Evolutionary conservation across 495 filamentous ascomycete genomes (phyloP).

Genomic region (Aspergillus cavernicola): DNA sequence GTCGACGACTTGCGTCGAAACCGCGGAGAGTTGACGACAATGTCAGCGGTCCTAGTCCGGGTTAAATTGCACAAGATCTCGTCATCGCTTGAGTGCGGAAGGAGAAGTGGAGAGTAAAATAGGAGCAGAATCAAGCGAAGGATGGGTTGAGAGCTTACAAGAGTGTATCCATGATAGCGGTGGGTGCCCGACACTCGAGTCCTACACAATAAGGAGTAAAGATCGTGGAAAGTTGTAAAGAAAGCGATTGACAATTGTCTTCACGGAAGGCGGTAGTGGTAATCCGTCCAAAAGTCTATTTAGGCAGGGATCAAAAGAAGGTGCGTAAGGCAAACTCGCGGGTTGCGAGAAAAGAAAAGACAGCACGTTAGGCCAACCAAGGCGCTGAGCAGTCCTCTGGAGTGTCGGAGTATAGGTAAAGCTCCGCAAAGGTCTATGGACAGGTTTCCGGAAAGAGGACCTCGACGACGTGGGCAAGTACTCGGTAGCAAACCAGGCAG

Average conservation of each 20-base stretch:
- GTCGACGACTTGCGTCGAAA: conserved; percentile 87
- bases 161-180: conserved; percentile 66
- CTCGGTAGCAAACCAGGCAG: no score
- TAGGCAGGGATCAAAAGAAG: background rate
- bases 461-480: no score
- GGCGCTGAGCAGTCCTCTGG: background rate
- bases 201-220: conserved; percentile 1
- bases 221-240: background rate
- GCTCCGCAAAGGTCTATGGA: no score
- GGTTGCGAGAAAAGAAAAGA: conserved; percentile 1
- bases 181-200: background rate
- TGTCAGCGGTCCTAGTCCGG: conserved; percentile 66
- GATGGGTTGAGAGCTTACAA: conserved; percentile 52
- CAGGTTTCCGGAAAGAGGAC: no score
- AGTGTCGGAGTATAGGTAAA: background rate
- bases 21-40: conserved; percentile 79
- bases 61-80: conserved; percentile 7
- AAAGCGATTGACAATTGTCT: background rate
- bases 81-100: background rate
- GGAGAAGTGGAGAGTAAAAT: background rate
- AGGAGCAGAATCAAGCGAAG: background rate
- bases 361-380: conserved; percentile 10
- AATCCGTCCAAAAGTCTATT: background rate
- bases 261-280: background rate
- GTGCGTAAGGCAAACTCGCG: background rate